A percentile compares a stretch with the other conserved stretches of the same genome.
These are phyloP conservation scores for Monocercomonoides exilis DNA, from an alignment of 78 protist genomes.

Conservation along the genomic window DNA sequence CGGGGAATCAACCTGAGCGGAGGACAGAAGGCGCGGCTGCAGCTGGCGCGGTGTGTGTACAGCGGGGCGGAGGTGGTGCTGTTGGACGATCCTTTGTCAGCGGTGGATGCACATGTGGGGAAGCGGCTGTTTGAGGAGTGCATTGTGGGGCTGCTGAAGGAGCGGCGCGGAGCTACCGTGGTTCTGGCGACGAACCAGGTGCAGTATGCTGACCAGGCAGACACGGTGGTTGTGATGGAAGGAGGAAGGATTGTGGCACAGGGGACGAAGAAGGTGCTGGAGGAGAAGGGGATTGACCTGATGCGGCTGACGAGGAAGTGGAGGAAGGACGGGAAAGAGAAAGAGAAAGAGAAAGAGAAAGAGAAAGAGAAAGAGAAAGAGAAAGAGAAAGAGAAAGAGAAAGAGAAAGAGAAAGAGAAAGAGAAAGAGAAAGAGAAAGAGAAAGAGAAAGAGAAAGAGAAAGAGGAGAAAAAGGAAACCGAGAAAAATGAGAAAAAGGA, in stretches of 20 bases:
- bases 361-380: no score
- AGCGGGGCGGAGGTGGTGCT: slow-evolving; percentile 66
- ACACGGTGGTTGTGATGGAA: not conserved
- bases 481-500: no score
- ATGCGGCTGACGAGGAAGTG: not conserved
- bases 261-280: no score
- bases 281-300: no score
- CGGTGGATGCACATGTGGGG: slow-evolving; percentile 31
- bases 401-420: no score
- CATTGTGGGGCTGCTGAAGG: slow-evolving; percentile 48
- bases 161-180: slow-evolving; percentile 26
- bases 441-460: no score
- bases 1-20: slow-evolving; percentile 86
- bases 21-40: slow-evolving; percentile 91
- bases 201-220: not conserved
- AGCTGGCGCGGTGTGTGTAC: slow-evolving; percentile 79
- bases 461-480: no score
- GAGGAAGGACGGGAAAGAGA: no score
- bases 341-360: no score
- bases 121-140: slow-evolving; percentile 42
- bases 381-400: no score
- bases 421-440: no score
- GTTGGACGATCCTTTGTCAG: slow-evolving; percentile 74
- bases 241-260: no score
- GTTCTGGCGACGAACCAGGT: slow-evolving; percentile 30